Base-by-base conservation (phyloP, 2,329 filamentous ascomycete species). In the Epichloe baconii region DNA sequence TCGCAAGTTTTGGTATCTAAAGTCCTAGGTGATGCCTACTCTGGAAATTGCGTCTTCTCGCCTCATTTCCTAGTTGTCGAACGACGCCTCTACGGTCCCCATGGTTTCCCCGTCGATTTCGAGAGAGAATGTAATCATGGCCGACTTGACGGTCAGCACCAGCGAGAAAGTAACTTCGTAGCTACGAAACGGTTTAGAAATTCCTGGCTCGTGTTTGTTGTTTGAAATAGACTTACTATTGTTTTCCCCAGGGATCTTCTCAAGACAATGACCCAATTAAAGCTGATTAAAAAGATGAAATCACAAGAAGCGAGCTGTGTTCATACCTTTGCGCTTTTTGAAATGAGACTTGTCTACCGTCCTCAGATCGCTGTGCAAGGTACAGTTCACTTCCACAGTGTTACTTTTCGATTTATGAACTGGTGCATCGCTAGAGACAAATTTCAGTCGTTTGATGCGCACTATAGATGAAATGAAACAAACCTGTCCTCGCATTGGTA, bases 401-500 rank as follows among this genome's bases (percentile, higher is more conserved):
- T 0, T 14, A 5, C 34, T 11, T 19, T 44, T 50, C 6, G 35
- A 26, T 2, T 12, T 23, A 38, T 50, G 43, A 2, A 31, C 21
- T 4, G 48, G 48, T 3, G 48, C 19, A 37, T 3, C 8, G 2
- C 47, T 43, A 43, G 4, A 2, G 26, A 36, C 1, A 3, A 10
- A 2, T 21, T 8, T 31, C 11, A 36, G 19, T 21, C 37, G 2
- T 48, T 23, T 19, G 4, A 23, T 1, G 8, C 26, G 26, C 3
- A 26, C 7, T 6, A 3, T 40, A 5, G 3, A 26, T 19, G 19
- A 34, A 37, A 35, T 5, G 5, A 38, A 5, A 5, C 42, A 2
- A 49, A 52, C 51, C n/a, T 31, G 19, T 52, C 43, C 10, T 49
- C 47, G 37, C 47, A 49, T 36, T 52, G 34, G 5, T 21, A 44